phyloP scores from a whole-genome alignment of 306 rosid genomes.

The Cucurbita maxima region DNA sequence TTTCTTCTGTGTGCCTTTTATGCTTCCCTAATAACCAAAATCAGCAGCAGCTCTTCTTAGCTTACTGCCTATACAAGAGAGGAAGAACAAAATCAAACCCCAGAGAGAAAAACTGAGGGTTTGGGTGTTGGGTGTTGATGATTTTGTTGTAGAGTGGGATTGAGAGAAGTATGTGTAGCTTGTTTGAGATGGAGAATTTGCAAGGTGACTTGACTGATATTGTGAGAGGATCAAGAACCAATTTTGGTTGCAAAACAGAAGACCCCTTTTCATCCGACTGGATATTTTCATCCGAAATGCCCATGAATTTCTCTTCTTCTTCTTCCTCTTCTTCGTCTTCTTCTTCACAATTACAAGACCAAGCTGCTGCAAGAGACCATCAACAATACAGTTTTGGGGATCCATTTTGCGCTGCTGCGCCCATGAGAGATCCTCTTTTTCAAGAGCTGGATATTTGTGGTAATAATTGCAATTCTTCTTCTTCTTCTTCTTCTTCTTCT shows the following conservation, averaged over 20 bases:
- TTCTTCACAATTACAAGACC: neutral
- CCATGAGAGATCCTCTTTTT: constrained; percentile 60
- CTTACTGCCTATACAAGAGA: neutral
- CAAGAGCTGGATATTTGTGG: constrained; percentile 2
- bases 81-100: neutral
- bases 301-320: constrained; percentile 5
- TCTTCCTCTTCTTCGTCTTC: neutral
- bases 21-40: neutral
- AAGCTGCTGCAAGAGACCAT: neutral
- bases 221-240: constrained; percentile 22
- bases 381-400: constrained; percentile 35
- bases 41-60: neutral
- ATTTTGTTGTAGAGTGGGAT: neutral
- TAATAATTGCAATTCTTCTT: neutral
- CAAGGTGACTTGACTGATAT: constrained; percentile 88
- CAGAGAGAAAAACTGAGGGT: neutral
- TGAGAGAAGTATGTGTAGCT: constrained; percentile 16
- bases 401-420: constrained; percentile 40
- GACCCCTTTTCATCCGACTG: neutral
- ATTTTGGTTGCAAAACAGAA: constrained; percentile 8
- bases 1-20: constrained; percentile 21
- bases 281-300: neutral
- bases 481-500: neutral
- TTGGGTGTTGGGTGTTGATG: neutral
- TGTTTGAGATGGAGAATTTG: constrained; percentile 55